Percentiles rank a stretch among this genome's conserved stretches.
These are phyloP conservation scores for Desmodesmus armatus DNA, from an alignment of 139 green algal species.

Conservation along the genomic window DNA sequence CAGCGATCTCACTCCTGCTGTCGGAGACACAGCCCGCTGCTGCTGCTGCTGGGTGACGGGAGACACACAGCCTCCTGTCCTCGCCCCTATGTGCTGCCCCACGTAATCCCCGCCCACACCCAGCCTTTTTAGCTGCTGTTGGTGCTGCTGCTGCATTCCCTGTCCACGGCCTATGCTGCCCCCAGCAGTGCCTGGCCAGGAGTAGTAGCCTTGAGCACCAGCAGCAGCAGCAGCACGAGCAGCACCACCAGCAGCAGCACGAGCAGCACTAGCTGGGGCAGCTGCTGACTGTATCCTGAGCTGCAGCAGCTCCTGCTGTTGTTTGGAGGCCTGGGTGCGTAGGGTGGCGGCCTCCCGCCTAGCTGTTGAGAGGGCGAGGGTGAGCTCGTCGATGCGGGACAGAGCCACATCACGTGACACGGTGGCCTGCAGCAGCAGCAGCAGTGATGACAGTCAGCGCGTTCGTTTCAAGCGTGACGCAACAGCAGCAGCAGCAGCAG, in stretches of 20 bases:
- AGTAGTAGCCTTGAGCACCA: background rate
- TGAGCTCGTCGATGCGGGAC: slow-evolving; percentile 6
- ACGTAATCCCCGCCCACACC: background rate
- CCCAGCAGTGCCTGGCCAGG: no score
- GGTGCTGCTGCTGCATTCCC: background rate
- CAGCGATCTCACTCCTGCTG: no score
- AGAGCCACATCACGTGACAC: slow-evolving; percentile 3
- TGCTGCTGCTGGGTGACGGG: background rate
- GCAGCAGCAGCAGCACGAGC: background rate
- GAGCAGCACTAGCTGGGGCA: background rate
- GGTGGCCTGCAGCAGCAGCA: background rate
- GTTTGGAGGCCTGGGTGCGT: background rate
- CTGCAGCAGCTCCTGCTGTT: slow-evolving; percentile 24
- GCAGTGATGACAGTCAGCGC: background rate
- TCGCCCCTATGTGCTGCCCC: background rate
- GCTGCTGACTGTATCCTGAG: background rate
- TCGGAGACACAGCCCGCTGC: background rate
- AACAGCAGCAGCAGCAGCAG: background rate
- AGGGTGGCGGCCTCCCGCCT: slow-evolving; percentile 2
- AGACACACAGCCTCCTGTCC: background rate
- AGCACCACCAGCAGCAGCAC: background rate
- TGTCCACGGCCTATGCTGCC: no score
- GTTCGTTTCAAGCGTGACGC: no score
- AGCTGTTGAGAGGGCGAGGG: background rate
- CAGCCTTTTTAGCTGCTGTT: background rate